Conservation (phyloP, 2,329 filamentous ascomycete genomes). For the Rhynchosporium agropyri region DNA sequence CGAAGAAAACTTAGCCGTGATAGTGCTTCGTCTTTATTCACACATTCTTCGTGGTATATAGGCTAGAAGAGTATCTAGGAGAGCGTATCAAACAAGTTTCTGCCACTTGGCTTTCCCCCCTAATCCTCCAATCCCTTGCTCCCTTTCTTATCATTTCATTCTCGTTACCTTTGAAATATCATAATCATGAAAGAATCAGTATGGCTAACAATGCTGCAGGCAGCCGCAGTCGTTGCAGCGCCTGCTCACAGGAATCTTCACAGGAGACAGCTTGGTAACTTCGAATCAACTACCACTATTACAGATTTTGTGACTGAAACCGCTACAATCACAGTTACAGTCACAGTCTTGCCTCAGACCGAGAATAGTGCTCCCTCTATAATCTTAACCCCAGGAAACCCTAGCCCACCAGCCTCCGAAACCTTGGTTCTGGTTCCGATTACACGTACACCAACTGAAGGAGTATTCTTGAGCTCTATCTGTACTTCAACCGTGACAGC, state of each 20-base stretch:
- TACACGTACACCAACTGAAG: conserved; percentile 5
- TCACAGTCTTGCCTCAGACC: conserved; percentile 1
- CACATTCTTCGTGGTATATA: conserved; percentile 10
- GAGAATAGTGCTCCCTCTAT: background rate
- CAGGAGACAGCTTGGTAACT: conserved; percentile 7
- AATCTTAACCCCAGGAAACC: background rate
- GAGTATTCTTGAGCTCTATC: conserved; percentile 21
- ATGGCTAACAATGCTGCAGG: conserved; percentile 19
- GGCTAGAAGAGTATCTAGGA: background rate
- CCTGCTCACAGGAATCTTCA: background rate
- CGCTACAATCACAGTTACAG: background rate
- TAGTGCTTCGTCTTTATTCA: background rate
- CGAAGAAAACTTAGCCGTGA: background rate
- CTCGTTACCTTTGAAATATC: conserved; percentile 3
- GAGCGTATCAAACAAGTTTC: conserved; percentile 9
- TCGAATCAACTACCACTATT: background rate
- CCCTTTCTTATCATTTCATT: conserved; percentile 12
- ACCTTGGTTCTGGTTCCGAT: background rate
- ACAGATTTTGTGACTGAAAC: conserved; percentile 9
- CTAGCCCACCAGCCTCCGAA: background rate
- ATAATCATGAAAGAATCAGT: conserved; percentile 11
- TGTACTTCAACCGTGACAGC: conserved; percentile 28
- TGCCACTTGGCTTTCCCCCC: conserved; percentile 6
- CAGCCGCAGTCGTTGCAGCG: conserved; percentile 10
- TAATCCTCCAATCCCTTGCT: background rate